phyloP scores from a whole-genome alignment of 2,329 filamentous ascomycete species.

The Colletotrichum sp. region DNA sequence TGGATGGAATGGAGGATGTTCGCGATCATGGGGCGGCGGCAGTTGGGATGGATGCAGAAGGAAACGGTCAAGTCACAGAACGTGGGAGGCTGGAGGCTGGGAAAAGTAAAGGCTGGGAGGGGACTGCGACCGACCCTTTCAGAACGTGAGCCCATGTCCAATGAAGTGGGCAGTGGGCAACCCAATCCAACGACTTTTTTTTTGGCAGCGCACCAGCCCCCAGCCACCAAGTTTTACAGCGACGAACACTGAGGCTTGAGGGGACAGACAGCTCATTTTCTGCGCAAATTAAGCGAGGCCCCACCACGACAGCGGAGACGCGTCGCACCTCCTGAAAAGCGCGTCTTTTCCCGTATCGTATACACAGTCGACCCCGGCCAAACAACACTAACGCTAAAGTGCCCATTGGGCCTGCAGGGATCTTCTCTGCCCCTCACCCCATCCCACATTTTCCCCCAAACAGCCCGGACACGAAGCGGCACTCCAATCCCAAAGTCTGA shows the following conservation, averaged over 20 bases:
- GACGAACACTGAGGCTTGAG: constrained; percentile 4
- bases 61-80: constrained; percentile 12
- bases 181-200: not conserved
- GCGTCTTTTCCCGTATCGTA: constrained; percentile 21
- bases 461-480: not conserved
- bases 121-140: not conserved
- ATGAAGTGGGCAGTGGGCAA: not conserved
- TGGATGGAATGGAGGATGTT: constrained; percentile 18
- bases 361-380: not conserved
- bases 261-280: not conserved
- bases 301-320: not conserved
- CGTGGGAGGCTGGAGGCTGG: constrained; percentile 18
- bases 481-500: constrained; percentile 13
- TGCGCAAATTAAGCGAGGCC: constrained; percentile 15
- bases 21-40: constrained; percentile 14
- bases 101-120: constrained; percentile 18
- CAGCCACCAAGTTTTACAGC: constrained; percentile 14
- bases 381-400: not conserved
- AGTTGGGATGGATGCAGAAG: constrained; percentile 14
- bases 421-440: not conserved
- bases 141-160: not conserved
- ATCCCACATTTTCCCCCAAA: constrained; percentile 15
- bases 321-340: constrained; percentile 3
- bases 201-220: constrained; percentile 11
- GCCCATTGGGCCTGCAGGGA: not conserved